Base-by-base conservation (phyloP, 108 stramenopile species). In the Cylindrotheca closterium region DNA sequence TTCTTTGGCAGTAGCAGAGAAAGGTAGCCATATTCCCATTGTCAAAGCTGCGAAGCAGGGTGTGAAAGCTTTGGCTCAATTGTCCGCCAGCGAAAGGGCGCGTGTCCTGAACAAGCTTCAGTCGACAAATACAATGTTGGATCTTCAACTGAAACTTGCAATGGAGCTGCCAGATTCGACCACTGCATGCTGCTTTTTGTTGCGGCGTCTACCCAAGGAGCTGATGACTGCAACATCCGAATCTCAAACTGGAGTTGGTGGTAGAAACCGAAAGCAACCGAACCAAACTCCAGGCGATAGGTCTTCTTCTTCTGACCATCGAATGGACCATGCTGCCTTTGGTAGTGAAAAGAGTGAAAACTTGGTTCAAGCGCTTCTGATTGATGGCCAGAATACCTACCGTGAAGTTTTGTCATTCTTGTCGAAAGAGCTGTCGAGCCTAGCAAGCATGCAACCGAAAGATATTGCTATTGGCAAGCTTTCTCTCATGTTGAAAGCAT, bases 61-160 rank as follows among this genome's bases (percentile, higher is more conserved):
- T 12, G 65, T 79, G 7, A 34, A 51, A 30, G 60, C 73, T 22
- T 49, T 91, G 18, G 79, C 89, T 5, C 59, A 63, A 2, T 58
- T 91, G 30, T 91, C 89, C 1, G 63, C 50, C 1, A 47, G 79
- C 33, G 89, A 91, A 55, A 62, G 59, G 18, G 30, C 25, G 18
- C 63, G 78, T n/a, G 77, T 87, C 30, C 55, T 63, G 24, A 51
- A 55, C 32, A 75, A 71, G 48, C 71, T 91, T 2, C 67, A 70
- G 52, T 54, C 71, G n/a, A 21, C 61, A 4, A 47, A 58, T 1
- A 65, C 72, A 18, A 89, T 89, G 85, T 47, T 65, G 26, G 83
- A 79, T 52, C 55, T 86, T 17, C 82, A 85, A 47, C 47, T 86
- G 24, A 45, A 67, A 55, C 65, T 89, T 2, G 31, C 69, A 24